Conservation (phyloP, 441 rosid species). For the Aquilaria agallochum region DNA sequence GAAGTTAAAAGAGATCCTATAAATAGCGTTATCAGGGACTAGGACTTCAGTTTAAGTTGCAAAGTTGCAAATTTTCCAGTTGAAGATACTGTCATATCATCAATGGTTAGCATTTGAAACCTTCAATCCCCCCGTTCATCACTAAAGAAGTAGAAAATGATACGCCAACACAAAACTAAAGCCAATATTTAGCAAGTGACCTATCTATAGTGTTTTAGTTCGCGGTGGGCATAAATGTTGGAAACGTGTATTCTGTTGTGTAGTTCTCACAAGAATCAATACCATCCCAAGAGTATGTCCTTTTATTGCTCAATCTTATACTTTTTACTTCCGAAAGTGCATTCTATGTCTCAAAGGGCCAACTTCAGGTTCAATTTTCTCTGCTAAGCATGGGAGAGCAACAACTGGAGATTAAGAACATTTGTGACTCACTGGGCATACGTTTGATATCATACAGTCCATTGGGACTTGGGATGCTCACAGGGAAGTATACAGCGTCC, state of each 20-base stretch:
- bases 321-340: constrained; percentile 6
- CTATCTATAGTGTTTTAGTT: too few relatives aligned
- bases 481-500: constrained; percentile 77
- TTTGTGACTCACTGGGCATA: constrained; percentile 67
- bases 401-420: constrained; percentile 55
- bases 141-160: too few relatives aligned
- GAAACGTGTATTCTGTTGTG: not conserved
- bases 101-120: too few relatives aligned
- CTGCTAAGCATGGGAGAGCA: constrained; percentile 80
- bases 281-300: not conserved
- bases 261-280: not conserved
- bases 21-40: too few relatives aligned
- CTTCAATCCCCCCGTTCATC: too few relatives aligned
- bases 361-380: constrained; percentile 72
- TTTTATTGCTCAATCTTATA: not conserved
- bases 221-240: not conserved
- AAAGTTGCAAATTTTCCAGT: too few relatives aligned
- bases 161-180: too few relatives aligned
- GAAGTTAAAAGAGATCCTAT: too few relatives aligned
- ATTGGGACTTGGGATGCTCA: constrained; percentile 92
- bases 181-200: too few relatives aligned
- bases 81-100: too few relatives aligned
- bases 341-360: not conserved
- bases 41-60: too few relatives aligned
- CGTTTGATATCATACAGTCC: constrained; percentile 86